Evolutionary conservation across 805 yeast species (phyloP).

Genomic region (Candida palmyrensis): DNA sequence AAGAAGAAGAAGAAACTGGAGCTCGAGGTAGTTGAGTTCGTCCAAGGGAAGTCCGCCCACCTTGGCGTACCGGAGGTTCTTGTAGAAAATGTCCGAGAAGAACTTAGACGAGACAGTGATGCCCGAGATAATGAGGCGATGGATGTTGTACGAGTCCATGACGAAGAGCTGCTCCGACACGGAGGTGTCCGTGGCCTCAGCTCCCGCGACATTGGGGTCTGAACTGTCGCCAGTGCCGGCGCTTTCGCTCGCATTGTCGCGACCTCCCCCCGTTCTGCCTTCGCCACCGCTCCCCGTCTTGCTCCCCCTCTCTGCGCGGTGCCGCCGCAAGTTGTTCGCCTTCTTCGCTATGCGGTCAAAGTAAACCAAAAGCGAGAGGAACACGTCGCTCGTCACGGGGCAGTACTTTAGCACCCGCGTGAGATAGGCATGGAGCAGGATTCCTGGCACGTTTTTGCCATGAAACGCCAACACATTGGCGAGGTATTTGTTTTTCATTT

Average conservation of each 20-base stretch:
- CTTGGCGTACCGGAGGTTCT: slow-evolving; percentile 89
- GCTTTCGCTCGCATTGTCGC: too few species aligned
- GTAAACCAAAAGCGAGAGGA: slow-evolving; percentile 81
- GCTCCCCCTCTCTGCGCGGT: too few species aligned
- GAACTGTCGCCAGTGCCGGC: slow-evolving; percentile 6
- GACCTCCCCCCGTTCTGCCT: slow-evolving; percentile 5
- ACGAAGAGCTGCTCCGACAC: slow-evolving; percentile 64
- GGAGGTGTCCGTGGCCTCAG: slow-evolving; percentile 12
- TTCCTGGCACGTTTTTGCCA: slow-evolving; percentile 96
- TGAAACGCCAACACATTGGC: slow-evolving; percentile 84
- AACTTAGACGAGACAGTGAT: slow-evolving; percentile 94
- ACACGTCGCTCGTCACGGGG: slow-evolving; percentile 97
- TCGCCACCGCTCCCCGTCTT: slow-evolving; percentile 18
- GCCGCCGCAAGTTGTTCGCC: slow-evolving; percentile 48
- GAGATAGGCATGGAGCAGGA: slow-evolving; percentile 82
- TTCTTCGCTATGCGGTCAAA: slow-evolving; percentile 90
- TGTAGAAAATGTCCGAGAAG: slow-evolving; percentile 90
- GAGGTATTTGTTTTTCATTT: slow-evolving; percentile 45
- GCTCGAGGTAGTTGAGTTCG: slow-evolving; percentile 86
- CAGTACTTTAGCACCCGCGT: slow-evolving; percentile 91
- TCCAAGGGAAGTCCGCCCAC: slow-evolving; percentile 93
- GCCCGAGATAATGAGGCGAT: slow-evolving; percentile 88
- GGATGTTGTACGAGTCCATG: slow-evolving; percentile 94
- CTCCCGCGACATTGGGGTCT: too few species aligned
- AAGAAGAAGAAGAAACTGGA: slow-evolving; percentile 77